Percentiles rank a stretch among this genome's conserved stretches.
Conservation (phyloP, 345 rosid genomes). For the Acer saccharum region DNA sequence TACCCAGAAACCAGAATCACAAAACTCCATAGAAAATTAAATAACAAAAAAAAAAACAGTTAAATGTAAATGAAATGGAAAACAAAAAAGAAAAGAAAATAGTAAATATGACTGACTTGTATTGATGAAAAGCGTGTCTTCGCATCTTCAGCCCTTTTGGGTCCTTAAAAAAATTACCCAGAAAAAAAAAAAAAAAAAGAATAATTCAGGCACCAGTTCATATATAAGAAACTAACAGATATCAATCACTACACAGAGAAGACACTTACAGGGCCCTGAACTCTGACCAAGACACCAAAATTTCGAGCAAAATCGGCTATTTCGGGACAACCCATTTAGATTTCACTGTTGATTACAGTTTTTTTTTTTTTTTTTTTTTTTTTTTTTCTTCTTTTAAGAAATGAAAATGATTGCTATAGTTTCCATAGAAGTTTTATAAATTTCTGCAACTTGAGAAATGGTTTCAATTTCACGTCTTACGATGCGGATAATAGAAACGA, state of each 20-base stretch:
- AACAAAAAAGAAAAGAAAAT: background rate
- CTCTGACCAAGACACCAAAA: conserved; percentile 77
- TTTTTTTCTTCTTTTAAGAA: background rate
- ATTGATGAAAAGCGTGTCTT: conserved; percentile 87
- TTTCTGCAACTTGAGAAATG: background rate
- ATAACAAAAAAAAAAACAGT: background rate
- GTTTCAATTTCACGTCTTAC: background rate
- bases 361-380: background rate
- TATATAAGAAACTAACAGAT: background rate
- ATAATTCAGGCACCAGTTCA: background rate
- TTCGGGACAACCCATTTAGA: conserved; percentile 59
- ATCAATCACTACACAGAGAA: background rate
- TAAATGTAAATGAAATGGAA: background rate
- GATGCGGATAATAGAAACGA: background rate
- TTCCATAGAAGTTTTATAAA: background rate
- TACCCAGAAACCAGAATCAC: conserved; percentile 12
- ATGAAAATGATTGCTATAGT: background rate
- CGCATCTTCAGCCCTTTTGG: conserved; percentile 95
- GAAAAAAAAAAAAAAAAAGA: background rate
- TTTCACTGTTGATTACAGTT: background rate
- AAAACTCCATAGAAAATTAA: background rate
- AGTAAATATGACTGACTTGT: conserved; percentile 47
- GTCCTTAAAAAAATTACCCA: conserved; percentile 42
- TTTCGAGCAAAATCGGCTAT: conserved; percentile 51
- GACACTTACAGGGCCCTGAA: conserved; percentile 77